These are phyloP conservation scores for Polyporus arcularius DNA, from an alignment of 768 basidiomycete species.

Conservation along the genomic window DNA sequence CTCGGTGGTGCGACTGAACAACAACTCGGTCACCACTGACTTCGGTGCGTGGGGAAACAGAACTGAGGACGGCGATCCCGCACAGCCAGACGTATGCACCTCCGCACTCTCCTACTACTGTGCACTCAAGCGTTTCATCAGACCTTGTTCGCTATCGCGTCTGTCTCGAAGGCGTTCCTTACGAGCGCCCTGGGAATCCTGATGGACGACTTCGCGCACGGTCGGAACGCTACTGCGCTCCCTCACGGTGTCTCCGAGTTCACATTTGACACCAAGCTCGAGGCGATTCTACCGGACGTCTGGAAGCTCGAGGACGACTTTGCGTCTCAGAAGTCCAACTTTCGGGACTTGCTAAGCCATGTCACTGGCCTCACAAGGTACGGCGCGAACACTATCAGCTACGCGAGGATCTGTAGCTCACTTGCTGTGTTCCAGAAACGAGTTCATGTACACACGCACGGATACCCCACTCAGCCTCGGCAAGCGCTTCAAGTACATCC, in stretches of 20 bases:
- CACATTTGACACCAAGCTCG: constrained; percentile 30
- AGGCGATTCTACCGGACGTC: constrained; percentile 38
- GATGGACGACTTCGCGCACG: constrained; percentile 31
- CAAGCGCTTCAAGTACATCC: constrained; percentile 30
- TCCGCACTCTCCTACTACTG: not conserved
- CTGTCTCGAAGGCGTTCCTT: constrained; percentile 33
- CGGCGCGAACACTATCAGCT: too few relatives aligned
- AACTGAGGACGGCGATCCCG: constrained; percentile 12
- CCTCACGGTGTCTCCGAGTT: constrained; percentile 18
- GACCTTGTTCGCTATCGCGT: constrained; percentile 31
- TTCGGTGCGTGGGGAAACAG: constrained; percentile 15
- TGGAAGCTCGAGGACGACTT: constrained; percentile 44
- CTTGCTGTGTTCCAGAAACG: constrained; percentile 30
- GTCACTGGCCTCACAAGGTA: constrained; percentile 31
- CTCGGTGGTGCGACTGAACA: constrained; percentile 3
- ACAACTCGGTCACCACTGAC: not conserved
- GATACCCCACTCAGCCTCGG: constrained; percentile 31
- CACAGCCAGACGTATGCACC: constrained; percentile 7
- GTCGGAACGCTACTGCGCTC: constrained; percentile 26
- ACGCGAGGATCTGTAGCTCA: too few relatives aligned
- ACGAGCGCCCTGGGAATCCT: constrained; percentile 29
- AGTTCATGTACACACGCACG: constrained; percentile 29
- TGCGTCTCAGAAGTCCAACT: constrained; percentile 36
- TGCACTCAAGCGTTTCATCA: constrained; percentile 1
- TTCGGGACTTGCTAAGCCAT: constrained; percentile 41